These are phyloP conservation scores for Leccinellum rugosiceps DNA, from an alignment of 768 basidiomycete genomes.

Conservation along the genomic window DNA sequence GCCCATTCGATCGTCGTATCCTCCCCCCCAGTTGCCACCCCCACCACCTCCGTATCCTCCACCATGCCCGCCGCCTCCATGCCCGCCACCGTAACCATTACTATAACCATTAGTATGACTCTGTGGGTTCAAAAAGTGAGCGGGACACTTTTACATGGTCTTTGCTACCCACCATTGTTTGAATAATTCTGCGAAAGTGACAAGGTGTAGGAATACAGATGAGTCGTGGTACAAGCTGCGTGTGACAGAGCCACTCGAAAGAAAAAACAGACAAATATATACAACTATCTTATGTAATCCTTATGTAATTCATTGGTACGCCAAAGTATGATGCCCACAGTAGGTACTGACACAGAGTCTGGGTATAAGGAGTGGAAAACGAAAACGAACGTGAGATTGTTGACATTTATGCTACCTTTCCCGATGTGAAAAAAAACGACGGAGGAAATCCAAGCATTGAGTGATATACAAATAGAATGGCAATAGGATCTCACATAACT, in stretches of 20 bases:
- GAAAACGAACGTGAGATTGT: slow-evolving; percentile 7
- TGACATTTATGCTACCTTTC: slow-evolving; percentile 7
- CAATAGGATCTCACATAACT: slow-evolving; percentile 33
- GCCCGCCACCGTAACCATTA: slow-evolving; percentile 36
- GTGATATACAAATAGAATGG: slow-evolving; percentile 5
- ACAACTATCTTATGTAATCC: background rate
- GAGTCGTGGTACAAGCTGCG: slow-evolving; percentile 23
- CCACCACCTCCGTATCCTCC: slow-evolving; percentile 32
- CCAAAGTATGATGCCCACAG: background rate
- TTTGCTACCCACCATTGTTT: slow-evolving; percentile 19
- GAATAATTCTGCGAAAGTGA: background rate
- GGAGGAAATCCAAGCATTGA: slow-evolving; percentile 1
- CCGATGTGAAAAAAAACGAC: background rate
- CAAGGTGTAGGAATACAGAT: background rate
- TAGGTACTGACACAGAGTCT: background rate
- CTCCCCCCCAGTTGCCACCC: slow-evolving; percentile 36
- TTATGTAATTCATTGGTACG: slow-evolving; percentile 4
- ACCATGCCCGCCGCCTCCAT: slow-evolving; percentile 22
- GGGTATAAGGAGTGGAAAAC: slow-evolving; percentile 9
- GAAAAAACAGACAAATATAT: slow-evolving; percentile 17
- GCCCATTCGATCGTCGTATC: slow-evolving; percentile 65
- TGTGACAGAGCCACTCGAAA: slow-evolving; percentile 11
- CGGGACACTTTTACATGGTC: background rate
- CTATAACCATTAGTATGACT: slow-evolving; percentile 34
- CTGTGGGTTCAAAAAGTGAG: slow-evolving; percentile 14